These are phyloP conservation scores for Clavispora santaluciae DNA, from an alignment of 805 yeast species.

Conservation along the genomic window DNA sequence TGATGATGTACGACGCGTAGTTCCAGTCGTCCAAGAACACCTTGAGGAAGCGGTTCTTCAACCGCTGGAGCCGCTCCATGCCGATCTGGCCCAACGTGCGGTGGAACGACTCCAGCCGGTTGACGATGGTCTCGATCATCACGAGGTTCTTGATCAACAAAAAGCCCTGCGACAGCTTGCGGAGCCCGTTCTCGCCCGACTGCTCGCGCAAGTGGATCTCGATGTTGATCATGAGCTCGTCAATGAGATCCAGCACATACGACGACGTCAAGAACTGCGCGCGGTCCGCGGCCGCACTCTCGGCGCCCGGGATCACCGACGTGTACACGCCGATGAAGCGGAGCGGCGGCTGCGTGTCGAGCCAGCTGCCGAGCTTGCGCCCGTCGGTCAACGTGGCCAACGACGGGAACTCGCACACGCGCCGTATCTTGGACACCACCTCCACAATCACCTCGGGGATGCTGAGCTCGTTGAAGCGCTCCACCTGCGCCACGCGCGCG, in stretches of 20 bases:
- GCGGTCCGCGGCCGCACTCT: slow-evolving; percentile 13
- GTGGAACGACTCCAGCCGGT: slow-evolving; percentile 49
- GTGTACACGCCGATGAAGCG: slow-evolving; percentile 41
- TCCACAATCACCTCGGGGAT: slow-evolving; percentile 72
- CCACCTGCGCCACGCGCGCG: slow-evolving; percentile 40
- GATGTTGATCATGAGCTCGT: slow-evolving; percentile 60
- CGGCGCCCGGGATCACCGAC: slow-evolving; percentile 40
- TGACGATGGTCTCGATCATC: slow-evolving; percentile 68
- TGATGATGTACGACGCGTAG: slow-evolving; percentile 64
- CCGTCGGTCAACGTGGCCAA: slow-evolving; percentile 45
- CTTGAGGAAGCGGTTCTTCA: slow-evolving; percentile 70
- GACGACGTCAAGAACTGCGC: slow-evolving; percentile 48
- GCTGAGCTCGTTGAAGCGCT: slow-evolving; percentile 63
- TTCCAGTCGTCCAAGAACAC: slow-evolving; percentile 78
- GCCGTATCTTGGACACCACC: slow-evolving; percentile 60
- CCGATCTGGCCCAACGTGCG: slow-evolving; percentile 57
- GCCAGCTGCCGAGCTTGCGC: slow-evolving; percentile 62
- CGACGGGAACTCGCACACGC: slow-evolving; percentile 59
- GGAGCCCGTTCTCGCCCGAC: slow-evolving; percentile 15
- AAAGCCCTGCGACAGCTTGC: slow-evolving; percentile 57
- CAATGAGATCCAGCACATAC: slow-evolving; percentile 73
- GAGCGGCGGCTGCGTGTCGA: slow-evolving; percentile 57
- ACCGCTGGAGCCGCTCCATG: slow-evolving; percentile 53
- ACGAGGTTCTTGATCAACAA: slow-evolving; percentile 67
- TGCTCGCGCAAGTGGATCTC: slow-evolving; percentile 53